A percentile compares a stretch with the other conserved stretches of the same genome.
phyloP scores from a whole-genome alignment of 768 basidiomycete species.

The Saitozyma podzolica region DNA sequence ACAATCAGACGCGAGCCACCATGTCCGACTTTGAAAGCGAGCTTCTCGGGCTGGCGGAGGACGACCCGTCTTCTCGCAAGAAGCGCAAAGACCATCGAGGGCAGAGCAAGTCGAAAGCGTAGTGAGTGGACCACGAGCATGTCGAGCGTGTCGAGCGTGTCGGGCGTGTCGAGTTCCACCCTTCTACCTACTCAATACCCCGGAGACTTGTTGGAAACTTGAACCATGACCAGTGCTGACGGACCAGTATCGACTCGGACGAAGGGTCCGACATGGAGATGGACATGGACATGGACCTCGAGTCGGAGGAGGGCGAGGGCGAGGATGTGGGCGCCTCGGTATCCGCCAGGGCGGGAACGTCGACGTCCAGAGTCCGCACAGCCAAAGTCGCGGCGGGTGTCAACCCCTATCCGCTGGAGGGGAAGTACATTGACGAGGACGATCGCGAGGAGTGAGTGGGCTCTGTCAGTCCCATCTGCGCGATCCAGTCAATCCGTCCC shows the following conservation, averaged over 20 bases:
- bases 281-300: conserved; percentile 34
- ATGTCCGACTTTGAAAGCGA: conserved; percentile 52
- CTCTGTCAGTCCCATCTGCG: background rate
- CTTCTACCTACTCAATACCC: conserved; percentile 6
- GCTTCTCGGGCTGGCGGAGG: conserved; percentile 51
- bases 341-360: background rate
- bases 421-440: conserved; percentile 79
- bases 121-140: conserved; percentile 15
- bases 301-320: conserved; percentile 62
- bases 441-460: conserved; percentile 74
- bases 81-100: conserved; percentile 16
- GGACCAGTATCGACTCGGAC: conserved; percentile 29
- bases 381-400: conserved; percentile 55
- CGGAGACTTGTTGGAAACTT: too few species aligned
- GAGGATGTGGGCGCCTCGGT: conserved; percentile 7
- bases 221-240: background rate
- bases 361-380: conserved; percentile 9
- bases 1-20: background rate
- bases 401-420: conserved; percentile 85
- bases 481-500: background rate
- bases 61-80: conserved; percentile 34
- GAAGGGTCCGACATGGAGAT: conserved; percentile 56
- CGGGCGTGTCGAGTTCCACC: background rate
- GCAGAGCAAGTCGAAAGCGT: conserved; percentile 21
- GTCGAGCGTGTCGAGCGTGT: too few species aligned